Evolutionary conservation across 495 filamentous ascomycete species (phyloP).

Genomic region (Neurospora sp.): DNA sequence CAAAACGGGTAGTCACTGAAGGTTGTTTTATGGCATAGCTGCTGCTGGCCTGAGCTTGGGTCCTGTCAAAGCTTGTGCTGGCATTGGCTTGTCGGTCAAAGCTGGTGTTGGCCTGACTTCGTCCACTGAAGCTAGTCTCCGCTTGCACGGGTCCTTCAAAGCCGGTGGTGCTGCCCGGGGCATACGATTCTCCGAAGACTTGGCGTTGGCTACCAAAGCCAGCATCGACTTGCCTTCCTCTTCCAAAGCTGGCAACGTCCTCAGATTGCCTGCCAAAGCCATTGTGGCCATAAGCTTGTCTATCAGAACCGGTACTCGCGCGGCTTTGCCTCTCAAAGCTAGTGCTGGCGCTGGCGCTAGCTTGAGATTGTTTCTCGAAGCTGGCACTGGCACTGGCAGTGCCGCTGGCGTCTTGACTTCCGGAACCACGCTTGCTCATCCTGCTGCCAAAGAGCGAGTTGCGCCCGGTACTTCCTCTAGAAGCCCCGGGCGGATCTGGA

Average conservation of each 20-base stretch:
- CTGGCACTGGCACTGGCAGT: neutral
- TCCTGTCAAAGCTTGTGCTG: neutral
- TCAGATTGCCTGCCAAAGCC: neutral
- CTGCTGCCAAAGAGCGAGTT: constrained; percentile 13
- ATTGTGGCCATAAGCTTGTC: neutral
- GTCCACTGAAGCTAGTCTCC: neutral
- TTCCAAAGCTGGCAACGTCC: neutral
- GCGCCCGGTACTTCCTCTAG: constrained; percentile 6
- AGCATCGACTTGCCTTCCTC: neutral
- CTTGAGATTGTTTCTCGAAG: neutral
- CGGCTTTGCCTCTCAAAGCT: neutral
- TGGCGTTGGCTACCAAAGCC: neutral
- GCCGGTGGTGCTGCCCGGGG: neutral
- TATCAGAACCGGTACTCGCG: neutral
- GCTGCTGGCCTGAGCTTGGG: neutral
- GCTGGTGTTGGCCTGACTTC: neutral
- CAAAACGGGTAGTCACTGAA: neutral
- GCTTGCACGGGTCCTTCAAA: neutral
- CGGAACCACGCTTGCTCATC: neutral
- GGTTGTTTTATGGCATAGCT: neutral
- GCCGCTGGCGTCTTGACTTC: neutral
- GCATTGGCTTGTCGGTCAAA: neutral
- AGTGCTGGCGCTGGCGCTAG: neutral
- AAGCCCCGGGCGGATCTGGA: constrained; percentile 13
- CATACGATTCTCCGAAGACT: neutral